Evolutionary conservation across 768 basidiomycete genomes (phyloP).

Genomic region (Megacollybia marginata): DNA sequence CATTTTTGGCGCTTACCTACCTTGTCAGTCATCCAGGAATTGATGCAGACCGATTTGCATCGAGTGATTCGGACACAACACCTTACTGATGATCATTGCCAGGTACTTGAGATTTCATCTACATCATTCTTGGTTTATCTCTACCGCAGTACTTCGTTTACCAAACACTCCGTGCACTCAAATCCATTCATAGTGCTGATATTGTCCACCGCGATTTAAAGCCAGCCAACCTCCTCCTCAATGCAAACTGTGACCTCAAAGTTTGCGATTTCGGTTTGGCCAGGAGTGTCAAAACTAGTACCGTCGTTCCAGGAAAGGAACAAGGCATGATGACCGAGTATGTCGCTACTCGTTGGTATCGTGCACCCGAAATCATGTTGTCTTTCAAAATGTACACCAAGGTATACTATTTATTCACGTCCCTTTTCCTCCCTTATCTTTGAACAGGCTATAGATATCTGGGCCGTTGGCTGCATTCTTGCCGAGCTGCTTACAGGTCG

Average conservation of each 20-base stretch:
- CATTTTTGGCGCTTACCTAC: background rate
- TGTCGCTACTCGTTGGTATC: slow-evolving; percentile 90
- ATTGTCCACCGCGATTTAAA: slow-evolving; percentile 77
- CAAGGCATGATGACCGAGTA: slow-evolving; percentile 73
- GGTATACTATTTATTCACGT: slow-evolving; percentile 2
- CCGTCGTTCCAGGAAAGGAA: slow-evolving; percentile 46
- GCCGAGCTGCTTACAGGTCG: slow-evolving; percentile 78
- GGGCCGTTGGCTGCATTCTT: slow-evolving; percentile 70
- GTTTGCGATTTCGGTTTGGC: slow-evolving; percentile 88
- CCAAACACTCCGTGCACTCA: slow-evolving; percentile 80
- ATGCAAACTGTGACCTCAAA: slow-evolving; percentile 86
- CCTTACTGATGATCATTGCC: slow-evolving; percentile 85
- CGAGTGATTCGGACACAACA: slow-evolving; percentile 88
- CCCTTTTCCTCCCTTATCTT: too few species aligned
- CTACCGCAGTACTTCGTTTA: slow-evolving; percentile 65
- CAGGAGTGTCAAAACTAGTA: slow-evolving; percentile 51
- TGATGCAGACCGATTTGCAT: slow-evolving; percentile 89
- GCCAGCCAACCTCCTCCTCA: slow-evolving; percentile 82
- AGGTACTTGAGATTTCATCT: slow-evolving; percentile 31
- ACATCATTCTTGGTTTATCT: background rate
- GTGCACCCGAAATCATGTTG: slow-evolving; percentile 92
- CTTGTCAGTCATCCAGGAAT: slow-evolving; percentile 65
- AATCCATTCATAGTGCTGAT: slow-evolving; percentile 83
- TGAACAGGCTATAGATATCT: slow-evolving; percentile 52
- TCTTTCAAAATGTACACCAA: slow-evolving; percentile 87